Conservation (phyloP, 2,329 filamentous ascomycete species). For the Aureobasidium mangrovei region DNA sequence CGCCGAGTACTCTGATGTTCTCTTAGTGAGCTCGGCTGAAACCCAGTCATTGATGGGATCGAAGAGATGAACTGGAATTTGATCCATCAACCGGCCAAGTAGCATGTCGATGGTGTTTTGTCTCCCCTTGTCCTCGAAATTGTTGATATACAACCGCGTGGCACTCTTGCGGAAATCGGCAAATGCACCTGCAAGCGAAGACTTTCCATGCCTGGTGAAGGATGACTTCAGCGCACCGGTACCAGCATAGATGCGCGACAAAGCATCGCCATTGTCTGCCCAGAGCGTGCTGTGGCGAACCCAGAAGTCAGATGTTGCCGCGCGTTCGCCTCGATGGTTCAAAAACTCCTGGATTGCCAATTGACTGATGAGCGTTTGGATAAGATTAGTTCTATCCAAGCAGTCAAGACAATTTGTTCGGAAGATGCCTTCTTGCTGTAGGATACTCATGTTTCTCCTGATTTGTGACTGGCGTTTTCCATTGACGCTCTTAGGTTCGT, state of each 20-base stretch:
- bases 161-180: slow-evolving; percentile 95
- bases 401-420: slow-evolving; percentile 95
- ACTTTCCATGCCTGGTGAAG: slow-evolving; percentile 88
- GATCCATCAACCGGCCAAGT: slow-evolving; percentile 77
- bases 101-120: slow-evolving; percentile 95
- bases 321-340: slow-evolving; percentile 55
- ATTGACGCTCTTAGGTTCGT: slow-evolving; percentile 35
- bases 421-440: slow-evolving; percentile 94
- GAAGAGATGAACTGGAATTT: slow-evolving; percentile 74
- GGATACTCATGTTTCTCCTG: slow-evolving; percentile 52
- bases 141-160: slow-evolving; percentile 92
- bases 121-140: slow-evolving; percentile 85
- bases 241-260: slow-evolving; percentile 93
- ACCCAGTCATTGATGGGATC: slow-evolving; percentile 94
- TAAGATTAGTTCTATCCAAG: slow-evolving; percentile 87
- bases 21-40: slow-evolving; percentile 61
- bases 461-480: slow-evolving; percentile 30
- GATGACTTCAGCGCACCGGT: slow-evolving; percentile 93
- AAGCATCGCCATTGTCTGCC: slow-evolving; percentile 92
- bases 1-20: slow-evolving; percentile 63
- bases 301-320: slow-evolving; percentile 73
- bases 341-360: slow-evolving; percentile 87
- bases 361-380: slow-evolving; percentile 90
- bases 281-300: slow-evolving; percentile 85
- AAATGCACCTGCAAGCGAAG: slow-evolving; percentile 85